Conservation (phyloP, 78 protist species). For the Pigoraptor vietnamica region DNA sequence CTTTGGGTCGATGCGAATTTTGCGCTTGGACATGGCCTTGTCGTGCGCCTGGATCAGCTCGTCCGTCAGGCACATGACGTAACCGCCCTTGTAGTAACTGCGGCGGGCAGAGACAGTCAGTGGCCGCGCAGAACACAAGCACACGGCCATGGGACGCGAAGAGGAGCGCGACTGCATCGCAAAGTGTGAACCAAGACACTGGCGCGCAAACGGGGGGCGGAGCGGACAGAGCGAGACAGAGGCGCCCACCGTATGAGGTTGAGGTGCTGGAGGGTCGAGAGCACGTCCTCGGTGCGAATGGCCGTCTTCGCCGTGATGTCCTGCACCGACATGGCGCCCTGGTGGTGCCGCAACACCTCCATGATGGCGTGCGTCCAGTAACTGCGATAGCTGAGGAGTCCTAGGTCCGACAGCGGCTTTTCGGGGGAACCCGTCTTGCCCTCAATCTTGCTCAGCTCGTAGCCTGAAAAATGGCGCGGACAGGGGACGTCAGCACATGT, state of each 20-base stretch:
- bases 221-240: not conserved
- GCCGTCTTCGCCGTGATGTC: conserved; percentile 22
- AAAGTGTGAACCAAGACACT: not conserved
- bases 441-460: conserved; percentile 63
- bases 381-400: conserved; percentile 51
- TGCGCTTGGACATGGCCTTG: not conserved
- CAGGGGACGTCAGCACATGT: not conserved
- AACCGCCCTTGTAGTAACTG: conserved; percentile 24
- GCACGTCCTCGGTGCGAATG: conserved; percentile 32
- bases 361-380: conserved; percentile 48
- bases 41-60: conserved; percentile 32
- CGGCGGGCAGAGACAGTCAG: not conserved
- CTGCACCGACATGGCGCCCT: not conserved
- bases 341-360: not conserved
- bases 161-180: too few relatives aligned
- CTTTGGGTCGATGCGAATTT: not conserved
- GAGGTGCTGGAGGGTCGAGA: conserved; percentile 1
- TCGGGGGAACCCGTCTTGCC: conserved; percentile 79
- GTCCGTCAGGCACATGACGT: conserved; percentile 34
- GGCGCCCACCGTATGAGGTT: not conserved
- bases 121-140: too few relatives aligned
- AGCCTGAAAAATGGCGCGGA: conserved; percentile 16
- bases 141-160: too few relatives aligned
- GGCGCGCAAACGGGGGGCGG: not conserved
- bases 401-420: conserved; percentile 84